Conservation (phyloP, 2,329 filamentous ascomycete genomes). For the Scytalidium lignicola region DNA sequence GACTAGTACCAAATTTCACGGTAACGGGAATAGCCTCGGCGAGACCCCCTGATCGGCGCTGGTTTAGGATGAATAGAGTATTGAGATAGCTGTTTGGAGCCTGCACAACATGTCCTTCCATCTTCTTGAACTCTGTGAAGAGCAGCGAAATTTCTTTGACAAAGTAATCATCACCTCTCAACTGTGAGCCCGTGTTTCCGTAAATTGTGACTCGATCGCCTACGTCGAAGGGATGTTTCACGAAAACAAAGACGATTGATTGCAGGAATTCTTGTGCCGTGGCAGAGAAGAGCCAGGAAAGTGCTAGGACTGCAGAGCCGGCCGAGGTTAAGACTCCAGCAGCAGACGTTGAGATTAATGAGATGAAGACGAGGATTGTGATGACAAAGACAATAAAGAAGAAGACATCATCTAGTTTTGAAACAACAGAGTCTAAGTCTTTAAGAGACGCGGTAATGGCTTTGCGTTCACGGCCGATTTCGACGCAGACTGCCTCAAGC, state of each 20-base stretch:
- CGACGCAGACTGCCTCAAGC: constrained; percentile 85
- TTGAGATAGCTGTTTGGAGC: constrained; percentile 93
- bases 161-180: constrained; percentile 88
- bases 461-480: constrained; percentile 91
- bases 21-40: constrained; percentile 80
- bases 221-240: constrained; percentile 96
- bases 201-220: constrained; percentile 91
- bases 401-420: constrained; percentile 84
- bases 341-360: constrained; percentile 85
- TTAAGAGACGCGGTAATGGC: constrained; percentile 92
- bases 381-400: constrained; percentile 81
- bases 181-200: constrained; percentile 74
- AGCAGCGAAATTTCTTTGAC: constrained; percentile 90
- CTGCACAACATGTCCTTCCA: constrained; percentile 94
- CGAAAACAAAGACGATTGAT: constrained; percentile 90
- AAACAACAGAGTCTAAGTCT: constrained; percentile 88
- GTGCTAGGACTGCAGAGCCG: constrained; percentile 78
- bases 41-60: constrained; percentile 80
- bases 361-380: constrained; percentile 79
- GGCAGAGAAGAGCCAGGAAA: constrained; percentile 88
- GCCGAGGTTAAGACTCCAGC: constrained; percentile 85
- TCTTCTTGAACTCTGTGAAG: constrained; percentile 98
- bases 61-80: constrained; percentile 89
- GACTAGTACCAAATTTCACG: constrained; percentile 83
- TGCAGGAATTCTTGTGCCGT: constrained; percentile 94